Conservation (phyloP, 805 yeast species). For the Yamadazyma sp. region DNA sequence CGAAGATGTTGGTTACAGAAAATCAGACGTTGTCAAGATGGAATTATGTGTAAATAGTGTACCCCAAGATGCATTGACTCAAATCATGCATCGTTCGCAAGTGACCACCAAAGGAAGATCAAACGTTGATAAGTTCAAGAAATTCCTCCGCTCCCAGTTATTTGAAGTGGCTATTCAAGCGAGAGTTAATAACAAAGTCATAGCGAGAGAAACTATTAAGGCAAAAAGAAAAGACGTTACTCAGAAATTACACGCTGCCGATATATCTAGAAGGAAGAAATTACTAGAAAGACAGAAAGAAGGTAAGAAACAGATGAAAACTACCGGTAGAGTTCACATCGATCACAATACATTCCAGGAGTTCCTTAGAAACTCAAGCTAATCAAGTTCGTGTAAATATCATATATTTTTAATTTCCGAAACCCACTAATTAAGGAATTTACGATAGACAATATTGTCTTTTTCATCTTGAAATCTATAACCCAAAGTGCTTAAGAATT, state of each 20-base stretch:
- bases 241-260: conserved; percentile 91
- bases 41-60: conserved; percentile 87
- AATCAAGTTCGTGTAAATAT: conserved; percentile 10
- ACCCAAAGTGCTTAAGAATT: conserved; percentile 68
- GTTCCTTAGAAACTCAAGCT: conserved; percentile 50
- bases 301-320: conserved; percentile 84
- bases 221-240: conserved; percentile 95
- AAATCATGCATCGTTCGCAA: conserved; percentile 82
- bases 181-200: conserved; percentile 69
- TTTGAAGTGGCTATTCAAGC: conserved; percentile 95
- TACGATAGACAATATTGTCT: conserved; percentile 79
- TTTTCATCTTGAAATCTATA: conserved; percentile 81
- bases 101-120: conserved; percentile 71
- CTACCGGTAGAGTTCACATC: conserved; percentile 74
- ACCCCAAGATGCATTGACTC: conserved; percentile 89
- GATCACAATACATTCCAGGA: conserved; percentile 89
- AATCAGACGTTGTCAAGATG: conserved; percentile 79
- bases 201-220: conserved; percentile 91
- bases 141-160: conserved; percentile 75
- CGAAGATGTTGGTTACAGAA: conserved; percentile 86
- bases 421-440: conserved; percentile 50
- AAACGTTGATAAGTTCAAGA: conserved; percentile 80
- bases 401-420: not conserved
- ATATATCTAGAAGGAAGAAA: conserved; percentile 85
- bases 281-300: conserved; percentile 85